Conservation (phyloP, 2,329 filamentous ascomycete species). For the Aspergillus sp. region DNA sequence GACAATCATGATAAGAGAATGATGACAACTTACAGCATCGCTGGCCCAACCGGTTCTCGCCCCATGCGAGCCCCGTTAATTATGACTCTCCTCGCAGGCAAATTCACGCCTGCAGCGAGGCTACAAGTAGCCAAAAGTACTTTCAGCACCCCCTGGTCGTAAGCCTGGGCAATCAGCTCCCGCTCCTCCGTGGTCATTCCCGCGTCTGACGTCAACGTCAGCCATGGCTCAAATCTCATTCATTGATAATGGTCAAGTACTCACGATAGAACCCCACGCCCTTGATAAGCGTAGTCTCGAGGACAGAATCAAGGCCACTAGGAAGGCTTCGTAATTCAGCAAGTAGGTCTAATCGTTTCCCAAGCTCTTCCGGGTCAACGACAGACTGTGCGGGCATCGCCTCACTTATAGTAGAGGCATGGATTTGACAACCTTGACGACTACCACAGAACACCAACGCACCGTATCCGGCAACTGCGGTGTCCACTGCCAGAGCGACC, state of each 20-base stretch:
- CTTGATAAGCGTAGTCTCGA: constrained; percentile 62
- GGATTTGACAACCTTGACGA: constrained; percentile 63
- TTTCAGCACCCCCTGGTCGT: constrained; percentile 65
- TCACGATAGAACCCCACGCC: constrained; percentile 74
- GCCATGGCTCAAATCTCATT: background rate
- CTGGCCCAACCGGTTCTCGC: constrained; percentile 70
- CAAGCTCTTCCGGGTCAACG: constrained; percentile 49
- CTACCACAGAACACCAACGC: constrained; percentile 73
- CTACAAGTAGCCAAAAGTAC: constrained; percentile 76
- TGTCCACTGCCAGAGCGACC: constrained; percentile 67
- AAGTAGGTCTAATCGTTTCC: constrained; percentile 62
- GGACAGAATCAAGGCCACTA: constrained; percentile 62
- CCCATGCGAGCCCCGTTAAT: constrained; percentile 74
- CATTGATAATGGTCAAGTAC: constrained; percentile 21
- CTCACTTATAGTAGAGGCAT: constrained; percentile 66
- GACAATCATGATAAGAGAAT: background rate
- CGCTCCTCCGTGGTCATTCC: constrained; percentile 70
- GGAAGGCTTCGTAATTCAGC: constrained; percentile 64
- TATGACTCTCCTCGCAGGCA: constrained; percentile 70
- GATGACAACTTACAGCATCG: constrained; percentile 59
- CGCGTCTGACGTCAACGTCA: constrained; percentile 36
- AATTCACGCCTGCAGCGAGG: constrained; percentile 78
- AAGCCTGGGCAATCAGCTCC: constrained; percentile 67
- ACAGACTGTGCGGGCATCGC: constrained; percentile 57
- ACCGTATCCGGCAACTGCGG: constrained; percentile 65